Conservation (phyloP, 192 early-diverging fungal species). For the Haplosporangium gracile region DNA sequence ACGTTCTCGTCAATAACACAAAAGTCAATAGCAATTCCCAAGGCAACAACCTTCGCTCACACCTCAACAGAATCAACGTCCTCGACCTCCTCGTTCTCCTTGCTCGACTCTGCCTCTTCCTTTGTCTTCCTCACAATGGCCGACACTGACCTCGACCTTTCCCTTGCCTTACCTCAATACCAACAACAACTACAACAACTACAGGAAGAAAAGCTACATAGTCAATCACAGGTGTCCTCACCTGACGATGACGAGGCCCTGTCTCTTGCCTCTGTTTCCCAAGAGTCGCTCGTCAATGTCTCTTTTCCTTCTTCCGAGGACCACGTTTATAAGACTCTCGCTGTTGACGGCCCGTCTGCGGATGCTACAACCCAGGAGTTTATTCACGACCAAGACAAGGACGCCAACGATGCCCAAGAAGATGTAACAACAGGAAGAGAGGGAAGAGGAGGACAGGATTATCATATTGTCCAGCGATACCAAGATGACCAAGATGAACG, state of each 20-base stretch:
- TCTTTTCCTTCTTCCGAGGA: background rate
- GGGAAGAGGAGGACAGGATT: background rate
- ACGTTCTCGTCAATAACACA: background rate
- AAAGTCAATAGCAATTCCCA: background rate
- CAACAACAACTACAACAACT: background rate
- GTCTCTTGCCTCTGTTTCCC: background rate
- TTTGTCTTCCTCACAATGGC: conserved; percentile 1
- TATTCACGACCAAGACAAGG: background rate
- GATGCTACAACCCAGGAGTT: background rate
- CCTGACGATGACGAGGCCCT: background rate
- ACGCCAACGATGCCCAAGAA: background rate
- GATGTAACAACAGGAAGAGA: no score
- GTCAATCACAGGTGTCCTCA: background rate
- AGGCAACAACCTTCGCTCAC: background rate
- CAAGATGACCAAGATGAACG: background rate
- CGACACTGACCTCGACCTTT: background rate
- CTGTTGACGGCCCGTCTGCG: background rate
- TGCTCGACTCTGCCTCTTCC: conserved; percentile 3
- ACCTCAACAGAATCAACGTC: background rate
- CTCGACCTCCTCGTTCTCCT: background rate
- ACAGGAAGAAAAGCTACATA: no score
- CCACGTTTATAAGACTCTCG: background rate
- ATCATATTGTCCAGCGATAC: background rate
- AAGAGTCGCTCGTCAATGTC: background rate
- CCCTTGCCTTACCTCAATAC: background rate